Conservation (phyloP, 225 moss, liverwort and hornwort genomes). For the Climacium dendroides region DNA sequence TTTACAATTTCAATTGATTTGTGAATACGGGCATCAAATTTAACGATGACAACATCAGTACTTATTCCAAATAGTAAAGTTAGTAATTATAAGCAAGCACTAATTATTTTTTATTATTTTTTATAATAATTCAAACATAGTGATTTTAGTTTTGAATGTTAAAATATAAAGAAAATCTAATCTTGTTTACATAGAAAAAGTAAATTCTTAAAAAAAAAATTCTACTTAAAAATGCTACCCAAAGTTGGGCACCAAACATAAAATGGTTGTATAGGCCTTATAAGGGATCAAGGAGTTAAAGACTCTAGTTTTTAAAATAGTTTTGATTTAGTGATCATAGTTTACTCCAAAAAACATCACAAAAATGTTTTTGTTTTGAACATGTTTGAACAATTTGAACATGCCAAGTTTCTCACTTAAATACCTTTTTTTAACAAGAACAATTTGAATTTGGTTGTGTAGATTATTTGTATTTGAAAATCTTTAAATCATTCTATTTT, state of each 20-base stretch:
- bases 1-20: not conserved
- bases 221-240: fast-evolving
- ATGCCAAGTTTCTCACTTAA: not conserved
- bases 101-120: fast-evolving
- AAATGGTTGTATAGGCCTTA: not conserved
- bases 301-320: no score
- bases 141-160: not conserved
- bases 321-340: no score
- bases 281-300: no score
- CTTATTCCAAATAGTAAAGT: not conserved
- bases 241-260: fast-evolving
- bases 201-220: not conserved
- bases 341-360: no score
- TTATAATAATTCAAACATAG: not conserved
- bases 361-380: no score
- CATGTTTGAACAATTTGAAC: fast-evolving
- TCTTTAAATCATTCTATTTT: not conserved
- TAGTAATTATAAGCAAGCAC: fast-evolving
- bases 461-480: not conserved
- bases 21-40: not conserved
- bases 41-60: not conserved
- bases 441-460: not conserved
- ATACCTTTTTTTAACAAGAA: not conserved
- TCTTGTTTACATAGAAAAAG: not conserved
- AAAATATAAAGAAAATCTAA: fast-evolving